These are phyloP conservation scores for Xylariales sp. DNA, from an alignment of 2,329 filamentous ascomycete genomes.

Conservation along the genomic window DNA sequence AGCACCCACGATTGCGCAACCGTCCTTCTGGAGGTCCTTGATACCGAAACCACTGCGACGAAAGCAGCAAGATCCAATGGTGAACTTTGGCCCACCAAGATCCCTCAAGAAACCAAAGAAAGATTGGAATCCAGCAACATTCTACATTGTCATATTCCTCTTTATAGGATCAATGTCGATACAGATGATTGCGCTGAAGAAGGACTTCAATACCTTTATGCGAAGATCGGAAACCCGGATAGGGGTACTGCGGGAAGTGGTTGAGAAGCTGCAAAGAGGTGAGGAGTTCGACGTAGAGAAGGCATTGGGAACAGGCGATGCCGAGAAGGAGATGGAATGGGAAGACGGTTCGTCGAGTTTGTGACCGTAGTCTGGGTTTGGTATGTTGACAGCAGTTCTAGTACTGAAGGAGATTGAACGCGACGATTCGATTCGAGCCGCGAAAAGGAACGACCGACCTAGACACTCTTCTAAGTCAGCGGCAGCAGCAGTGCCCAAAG, in stretches of 20 bases:
- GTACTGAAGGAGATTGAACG: constrained; percentile 63
- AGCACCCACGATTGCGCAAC: constrained; percentile 47
- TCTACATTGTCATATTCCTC: constrained; percentile 76
- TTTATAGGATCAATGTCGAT: constrained; percentile 95
- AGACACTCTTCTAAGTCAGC: constrained; percentile 26
- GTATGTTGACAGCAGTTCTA: constrained; percentile 24
- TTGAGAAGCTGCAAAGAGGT: constrained; percentile 64
- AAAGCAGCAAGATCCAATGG: constrained; percentile 30
- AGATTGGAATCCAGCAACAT: constrained; percentile 76
- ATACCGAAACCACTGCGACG: constrained; percentile 63
- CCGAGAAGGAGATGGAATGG: constrained; percentile 76
- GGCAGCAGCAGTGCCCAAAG: constrained; percentile 17
- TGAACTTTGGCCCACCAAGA: constrained; percentile 21
- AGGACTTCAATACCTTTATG: constrained; percentile 66
- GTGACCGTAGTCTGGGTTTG: too few species aligned
- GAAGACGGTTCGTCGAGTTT: constrained; percentile 55
- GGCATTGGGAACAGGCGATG: constrained; percentile 72
- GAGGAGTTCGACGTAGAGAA: constrained; percentile 83
- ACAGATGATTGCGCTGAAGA: constrained; percentile 78
- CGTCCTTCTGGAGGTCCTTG: constrained; percentile 65
- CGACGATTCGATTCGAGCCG: constrained; percentile 50
- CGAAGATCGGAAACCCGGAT: constrained; percentile 78
- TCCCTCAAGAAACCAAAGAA: constrained; percentile 42
- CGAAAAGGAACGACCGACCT: constrained; percentile 37
- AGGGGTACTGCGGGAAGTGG: constrained; percentile 67